Percentiles rank a stretch among this genome's conserved stretches.
Evolutionary conservation across 257 asterid species (phyloP).

Genomic region (Solanum phureja): DNA sequence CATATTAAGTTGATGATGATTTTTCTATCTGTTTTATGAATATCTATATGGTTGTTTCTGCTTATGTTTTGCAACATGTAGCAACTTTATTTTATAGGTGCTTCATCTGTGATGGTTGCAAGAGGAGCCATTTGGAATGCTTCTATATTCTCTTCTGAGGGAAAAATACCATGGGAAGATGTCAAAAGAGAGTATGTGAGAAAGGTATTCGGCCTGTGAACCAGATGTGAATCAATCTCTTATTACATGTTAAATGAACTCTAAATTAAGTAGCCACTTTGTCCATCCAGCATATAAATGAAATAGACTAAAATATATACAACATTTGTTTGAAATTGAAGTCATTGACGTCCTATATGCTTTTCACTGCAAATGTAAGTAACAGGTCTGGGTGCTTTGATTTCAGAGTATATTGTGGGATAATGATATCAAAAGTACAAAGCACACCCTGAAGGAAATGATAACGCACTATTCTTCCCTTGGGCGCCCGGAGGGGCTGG

Average conservation of each 20-base stretch:
- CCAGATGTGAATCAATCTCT: neutral
- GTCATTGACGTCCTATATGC: neutral
- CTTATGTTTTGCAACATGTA: neutral
- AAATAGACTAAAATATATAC: neutral
- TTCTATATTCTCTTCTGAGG: constrained; percentile 71
- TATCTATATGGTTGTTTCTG: neutral
- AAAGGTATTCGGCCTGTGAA: constrained; percentile 43
- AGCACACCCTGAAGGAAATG: constrained; percentile 87
- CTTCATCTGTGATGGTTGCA: constrained; percentile 93
- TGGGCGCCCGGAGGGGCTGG: constrained; percentile 73
- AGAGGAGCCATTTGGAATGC: constrained; percentile 99
- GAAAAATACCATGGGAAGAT: constrained; percentile 66
- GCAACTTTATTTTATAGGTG: constrained; percentile 38
- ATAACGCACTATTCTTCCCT: constrained; percentile 64
- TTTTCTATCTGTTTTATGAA: neutral
- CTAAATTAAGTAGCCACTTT: neutral
- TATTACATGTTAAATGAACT: neutral
- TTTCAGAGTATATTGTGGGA: constrained; percentile 92
- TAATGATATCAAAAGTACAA: constrained; percentile 76
- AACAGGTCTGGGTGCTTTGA: constrained; percentile 3
- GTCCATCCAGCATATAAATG: neutral
- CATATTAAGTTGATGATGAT: neutral
- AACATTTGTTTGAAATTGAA: neutral
- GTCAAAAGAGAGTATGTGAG: constrained; percentile 70
- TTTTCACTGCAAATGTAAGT: constrained; percentile 5